Conservation (phyloP, 352 stramenopile genomes). For the Phytophthora melonis region DNA sequence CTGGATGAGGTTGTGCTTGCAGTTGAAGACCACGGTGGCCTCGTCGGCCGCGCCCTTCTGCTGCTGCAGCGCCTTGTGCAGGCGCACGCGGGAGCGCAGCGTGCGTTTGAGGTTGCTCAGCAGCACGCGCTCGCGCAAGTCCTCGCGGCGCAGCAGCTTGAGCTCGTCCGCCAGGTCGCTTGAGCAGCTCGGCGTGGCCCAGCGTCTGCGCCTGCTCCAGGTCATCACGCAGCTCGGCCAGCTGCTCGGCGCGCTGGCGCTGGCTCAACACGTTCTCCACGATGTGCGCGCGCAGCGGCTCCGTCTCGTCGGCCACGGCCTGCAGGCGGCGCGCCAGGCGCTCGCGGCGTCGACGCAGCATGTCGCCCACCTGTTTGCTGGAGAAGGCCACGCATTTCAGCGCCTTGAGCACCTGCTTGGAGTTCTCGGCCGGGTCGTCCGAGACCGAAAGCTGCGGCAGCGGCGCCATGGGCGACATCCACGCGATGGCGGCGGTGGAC, state of each 20-base stretch:
- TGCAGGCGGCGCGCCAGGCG: slow-evolving; percentile 54
- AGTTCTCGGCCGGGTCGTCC: slow-evolving; percentile 49
- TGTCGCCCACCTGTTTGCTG: slow-evolving; percentile 67
- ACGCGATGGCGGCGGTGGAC: slow-evolving; percentile 10
- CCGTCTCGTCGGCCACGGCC: slow-evolving; percentile 58
- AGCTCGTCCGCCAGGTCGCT: slow-evolving; percentile 61
- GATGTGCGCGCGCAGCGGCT: slow-evolving; percentile 58
- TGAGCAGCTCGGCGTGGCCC: slow-evolving; percentile 57
- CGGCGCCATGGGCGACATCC: background rate
- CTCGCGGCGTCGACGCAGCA: slow-evolving; percentile 62
- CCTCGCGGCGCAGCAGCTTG: slow-evolving; percentile 56
- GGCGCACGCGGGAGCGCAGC: slow-evolving; percentile 46
- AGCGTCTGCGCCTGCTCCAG: slow-evolving; percentile 62
- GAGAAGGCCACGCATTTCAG: slow-evolving; percentile 73
- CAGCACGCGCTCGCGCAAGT: slow-evolving; percentile 52
- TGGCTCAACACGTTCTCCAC: slow-evolving; percentile 63
- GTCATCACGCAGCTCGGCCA: slow-evolving; percentile 64
- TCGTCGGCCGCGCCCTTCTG: slow-evolving; percentile 54
- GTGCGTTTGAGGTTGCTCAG: slow-evolving; percentile 59
- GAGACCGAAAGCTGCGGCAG: slow-evolving; percentile 28
- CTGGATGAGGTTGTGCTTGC: slow-evolving; percentile 74
- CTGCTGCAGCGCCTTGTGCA: slow-evolving; percentile 43
- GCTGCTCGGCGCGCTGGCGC: slow-evolving; percentile 52
- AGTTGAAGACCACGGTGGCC: slow-evolving; percentile 52
- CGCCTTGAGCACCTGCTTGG: slow-evolving; percentile 72